A percentile compares a stretch with the other conserved stretches of the same genome.
phyloP scores from a whole-genome alignment of 768 basidiomycete genomes.

The Tricholoma bakamatsutake region DNA sequence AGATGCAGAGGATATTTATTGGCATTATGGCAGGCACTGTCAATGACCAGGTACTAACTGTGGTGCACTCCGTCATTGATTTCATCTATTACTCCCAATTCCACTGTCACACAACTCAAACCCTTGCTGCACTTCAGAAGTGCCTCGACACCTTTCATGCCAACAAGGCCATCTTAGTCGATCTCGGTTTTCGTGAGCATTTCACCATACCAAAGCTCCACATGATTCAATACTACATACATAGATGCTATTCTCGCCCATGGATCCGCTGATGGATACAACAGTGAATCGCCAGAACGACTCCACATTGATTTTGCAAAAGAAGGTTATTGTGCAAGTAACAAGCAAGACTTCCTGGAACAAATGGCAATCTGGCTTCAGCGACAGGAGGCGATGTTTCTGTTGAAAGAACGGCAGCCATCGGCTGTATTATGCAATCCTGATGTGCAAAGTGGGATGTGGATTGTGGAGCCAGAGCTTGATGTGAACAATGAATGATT shows the following conservation, averaged over 20 bases:
- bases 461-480: not conserved
- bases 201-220: slow-evolving; percentile 30
- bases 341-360: slow-evolving; percentile 15
- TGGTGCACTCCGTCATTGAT: not conserved
- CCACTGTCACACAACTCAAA: too few relatives aligned
- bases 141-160: slow-evolving; percentile 18
- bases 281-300: slow-evolving; percentile 24
- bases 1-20: not conserved
- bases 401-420: too few relatives aligned
- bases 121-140: not conserved
- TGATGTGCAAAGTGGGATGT: not conserved
- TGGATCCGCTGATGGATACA: slow-evolving; percentile 19
- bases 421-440: too few relatives aligned
- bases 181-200: slow-evolving; percentile 11
- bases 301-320: slow-evolving; percentile 3
- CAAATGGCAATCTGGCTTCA: slow-evolving; percentile 32
- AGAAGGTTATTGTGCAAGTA: slow-evolving; percentile 13
- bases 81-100: not conserved
- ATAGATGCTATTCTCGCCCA: slow-evolving; percentile 12
- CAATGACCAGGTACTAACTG: not conserved
- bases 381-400: slow-evolving; percentile 22
- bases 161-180: slow-evolving; percentile 18
- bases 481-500: not conserved
- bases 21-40: not conserved
- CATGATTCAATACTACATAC: slow-evolving; percentile 20